Conservation (phyloP, 148 eudicot genomes). For the Simmondsia chinensis region DNA sequence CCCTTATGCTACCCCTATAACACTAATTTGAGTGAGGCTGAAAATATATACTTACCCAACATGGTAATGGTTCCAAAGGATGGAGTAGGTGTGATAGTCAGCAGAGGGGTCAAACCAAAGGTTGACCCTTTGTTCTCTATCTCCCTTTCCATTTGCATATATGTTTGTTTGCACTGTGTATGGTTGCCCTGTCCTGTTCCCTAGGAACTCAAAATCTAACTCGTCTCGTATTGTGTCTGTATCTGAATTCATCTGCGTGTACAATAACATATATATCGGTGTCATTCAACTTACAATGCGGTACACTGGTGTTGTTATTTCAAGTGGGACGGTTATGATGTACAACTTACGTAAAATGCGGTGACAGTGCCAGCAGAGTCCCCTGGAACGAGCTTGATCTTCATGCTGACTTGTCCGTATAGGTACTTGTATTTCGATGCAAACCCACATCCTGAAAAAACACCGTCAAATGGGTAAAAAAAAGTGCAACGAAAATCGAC, state of each 20-base stretch:
- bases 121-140: constrained; percentile 58
- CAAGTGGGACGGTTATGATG: neutral
- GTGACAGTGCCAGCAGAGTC: constrained; percentile 84
- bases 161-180: constrained; percentile 66
- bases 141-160: constrained; percentile 53
- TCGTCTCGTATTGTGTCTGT: constrained; percentile 47
- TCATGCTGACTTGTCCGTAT: constrained; percentile 66
- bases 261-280: too few relatives aligned
- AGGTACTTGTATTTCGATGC: constrained; percentile 51
- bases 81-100: constrained; percentile 48
- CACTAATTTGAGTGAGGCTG: too few relatives aligned
- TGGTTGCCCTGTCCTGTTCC: constrained; percentile 66
- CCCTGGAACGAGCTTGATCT: constrained; percentile 64
- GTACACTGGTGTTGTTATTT: too few relatives aligned
- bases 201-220: constrained; percentile 68
- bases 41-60: constrained; percentile 38
- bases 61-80: constrained; percentile 48
- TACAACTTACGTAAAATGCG: constrained; percentile 49
- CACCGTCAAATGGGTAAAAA: neutral
- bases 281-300: too few relatives aligned
- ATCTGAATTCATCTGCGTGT: constrained; percentile 54
- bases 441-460: constrained; percentile 56
- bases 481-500: too few relatives aligned
- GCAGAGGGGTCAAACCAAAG: constrained; percentile 69
- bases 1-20: too few relatives aligned